These are phyloP conservation scores for Pseudogymnoascus sp. DNA, from an alignment of 2,329 filamentous ascomycete genomes.

Conservation along the genomic window DNA sequence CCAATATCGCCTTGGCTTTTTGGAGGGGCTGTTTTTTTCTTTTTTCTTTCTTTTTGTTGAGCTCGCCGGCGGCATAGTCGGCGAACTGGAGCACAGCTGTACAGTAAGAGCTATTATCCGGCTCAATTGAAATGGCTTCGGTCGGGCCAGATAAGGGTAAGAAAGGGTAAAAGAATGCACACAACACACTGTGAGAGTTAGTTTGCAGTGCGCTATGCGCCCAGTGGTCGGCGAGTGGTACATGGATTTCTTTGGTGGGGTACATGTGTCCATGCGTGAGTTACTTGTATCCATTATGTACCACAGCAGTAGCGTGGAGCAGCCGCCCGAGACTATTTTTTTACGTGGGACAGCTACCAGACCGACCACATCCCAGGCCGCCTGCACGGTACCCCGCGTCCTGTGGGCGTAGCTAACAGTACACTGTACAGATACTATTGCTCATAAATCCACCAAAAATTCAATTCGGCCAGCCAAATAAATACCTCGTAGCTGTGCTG, in stretches of 20 bases:
- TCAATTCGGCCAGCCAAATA: background rate
- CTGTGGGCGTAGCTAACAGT: background rate
- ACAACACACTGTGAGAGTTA: background rate
- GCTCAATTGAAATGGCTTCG: background rate
- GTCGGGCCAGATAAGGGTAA: background rate
- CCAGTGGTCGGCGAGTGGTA: background rate
- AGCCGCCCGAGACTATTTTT: background rate
- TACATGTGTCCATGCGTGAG: background rate
- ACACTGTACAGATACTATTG: background rate
- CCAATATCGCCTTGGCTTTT: slow-evolving; percentile 5
- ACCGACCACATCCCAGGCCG: no score
- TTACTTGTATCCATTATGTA: background rate
- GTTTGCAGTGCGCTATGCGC: background rate
- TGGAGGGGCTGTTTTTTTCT: background rate
- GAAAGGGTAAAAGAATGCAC: background rate
- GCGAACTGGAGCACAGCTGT: background rate
- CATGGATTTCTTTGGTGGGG: background rate
- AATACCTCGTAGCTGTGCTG: slow-evolving; percentile 1
- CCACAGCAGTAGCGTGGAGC: background rate
- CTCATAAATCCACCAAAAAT: background rate
- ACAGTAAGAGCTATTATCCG: slow-evolving; percentile 3
- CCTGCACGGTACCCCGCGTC: background rate
- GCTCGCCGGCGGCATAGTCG: background rate
- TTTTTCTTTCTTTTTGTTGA: background rate
- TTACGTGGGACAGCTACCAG: background rate